Base-by-base conservation (phyloP, 495 filamentous ascomycete genomes). In the Xylona heveae region DNA sequence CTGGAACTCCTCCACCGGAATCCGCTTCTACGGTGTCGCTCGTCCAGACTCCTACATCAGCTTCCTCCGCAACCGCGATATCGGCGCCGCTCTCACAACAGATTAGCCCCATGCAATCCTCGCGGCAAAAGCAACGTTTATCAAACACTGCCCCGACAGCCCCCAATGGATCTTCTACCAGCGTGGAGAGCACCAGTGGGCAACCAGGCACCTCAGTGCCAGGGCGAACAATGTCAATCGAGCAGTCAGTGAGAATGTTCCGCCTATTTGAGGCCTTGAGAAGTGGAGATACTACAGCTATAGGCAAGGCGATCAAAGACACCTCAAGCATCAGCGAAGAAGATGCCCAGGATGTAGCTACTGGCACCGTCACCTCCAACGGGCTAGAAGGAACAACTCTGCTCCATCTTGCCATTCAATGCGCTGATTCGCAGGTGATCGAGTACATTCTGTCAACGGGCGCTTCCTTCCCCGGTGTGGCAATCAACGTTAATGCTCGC, bases 331-430 rank as follows among this genome's bases (percentile, higher is more conserved):
- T 46, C 53, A n/a, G n/a, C n/a, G n/a, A n/a, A n/a, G n/a, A n/a
- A n/a, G n/a, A n/a, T n/a, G n/a, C n/a, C n/a, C n/a, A n/a, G n/a
- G n/a, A n/a, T n/a, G n/a, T n/a, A n/a, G n/a, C n/a, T n/a, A n/a
- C n/a, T n/a, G n/a, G n/a, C 6, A 51, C 57, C 10, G 55, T 46
- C 10, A 47, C 45, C 8, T 47, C 52, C 15, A 52, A 38, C 7
- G 39, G 52, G 6, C 38, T 84, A 12, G 78, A 82, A 25, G 81
- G 84, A 24, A 88, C 83, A 1, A 81, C 78, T 0, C 71, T 93
- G 24, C 61, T 97, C 10, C 90, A 95, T 50, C 58, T 97, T 31
- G 84, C 88, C 17, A 78, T 94, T n/a, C 88, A 95, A 49, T 97
- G 88, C 44, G 90, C 90, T 12, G 84, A 95, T 44, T 65, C 75